These are phyloP conservation scores for Epichloe sibirici DNA, from an alignment of 2,329 filamentous ascomycete species.

Conservation along the genomic window DNA sequence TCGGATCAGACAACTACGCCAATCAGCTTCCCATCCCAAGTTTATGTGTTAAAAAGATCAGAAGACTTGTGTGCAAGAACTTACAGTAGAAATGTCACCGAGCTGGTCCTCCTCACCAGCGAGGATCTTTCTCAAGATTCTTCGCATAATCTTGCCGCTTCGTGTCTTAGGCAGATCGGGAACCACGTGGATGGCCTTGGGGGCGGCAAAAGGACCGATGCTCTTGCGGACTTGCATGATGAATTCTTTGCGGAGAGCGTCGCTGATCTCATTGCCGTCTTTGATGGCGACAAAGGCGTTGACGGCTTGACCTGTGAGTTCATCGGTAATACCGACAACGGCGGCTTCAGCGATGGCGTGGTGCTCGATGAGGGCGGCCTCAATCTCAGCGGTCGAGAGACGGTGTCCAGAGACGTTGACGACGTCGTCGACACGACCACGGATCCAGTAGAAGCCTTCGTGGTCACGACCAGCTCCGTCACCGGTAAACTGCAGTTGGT, in stretches of 20 bases:
- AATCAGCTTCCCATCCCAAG: neutral
- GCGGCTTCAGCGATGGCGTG: slow-evolving; percentile 82
- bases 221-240: slow-evolving; percentile 92
- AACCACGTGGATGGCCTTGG: slow-evolving; percentile 84
- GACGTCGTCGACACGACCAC: slow-evolving; percentile 93
- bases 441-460: slow-evolving; percentile 99
- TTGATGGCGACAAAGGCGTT: slow-evolving; percentile 95
- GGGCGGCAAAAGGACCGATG: slow-evolving; percentile 93
- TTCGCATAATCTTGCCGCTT: slow-evolving; percentile 97
- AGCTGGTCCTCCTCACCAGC: slow-evolving; percentile 95
- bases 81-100: slow-evolving; percentile 82
- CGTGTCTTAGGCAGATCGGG: slow-evolving; percentile 94
- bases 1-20: slow-evolving; percentile 73
- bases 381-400: slow-evolving; percentile 93
- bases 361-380: slow-evolving; percentile 92
- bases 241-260: slow-evolving; percentile 84
- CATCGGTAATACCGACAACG: slow-evolving; percentile 85
- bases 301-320: slow-evolving; percentile 92
- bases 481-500: slow-evolving; percentile 56
- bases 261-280: slow-evolving; percentile 61
- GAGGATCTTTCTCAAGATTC: slow-evolving; percentile 92
- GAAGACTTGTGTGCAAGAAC: slow-evolving; percentile 15
- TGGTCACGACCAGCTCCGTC: slow-evolving; percentile 93
- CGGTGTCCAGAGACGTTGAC: slow-evolving; percentile 97
- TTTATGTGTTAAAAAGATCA: neutral